Evolutionary conservation across 2,329 filamentous ascomycete genomes (phyloP).

Genomic region (Colletotrichum falcatum): DNA sequence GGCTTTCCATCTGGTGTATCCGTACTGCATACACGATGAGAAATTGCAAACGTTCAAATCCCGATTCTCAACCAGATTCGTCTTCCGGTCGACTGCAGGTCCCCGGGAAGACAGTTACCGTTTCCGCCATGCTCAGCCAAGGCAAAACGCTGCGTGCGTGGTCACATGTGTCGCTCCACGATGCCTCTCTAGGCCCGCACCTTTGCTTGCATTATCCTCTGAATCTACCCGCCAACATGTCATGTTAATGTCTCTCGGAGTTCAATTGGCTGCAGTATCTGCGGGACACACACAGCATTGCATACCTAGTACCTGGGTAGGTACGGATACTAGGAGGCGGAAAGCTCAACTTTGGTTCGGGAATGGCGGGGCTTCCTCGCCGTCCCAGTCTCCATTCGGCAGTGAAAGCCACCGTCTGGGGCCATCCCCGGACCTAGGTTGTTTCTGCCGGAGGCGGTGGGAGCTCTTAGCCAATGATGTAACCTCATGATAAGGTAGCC

Average conservation of each 20-base stretch:
- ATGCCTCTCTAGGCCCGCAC: not conserved
- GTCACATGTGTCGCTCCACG: not conserved
- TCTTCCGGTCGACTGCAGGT: not conserved
- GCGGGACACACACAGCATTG: not conserved
- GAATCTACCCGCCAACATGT: not conserved
- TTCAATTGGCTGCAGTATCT: not conserved
- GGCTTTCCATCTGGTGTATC: not conserved
- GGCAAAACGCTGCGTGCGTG: too few species aligned
- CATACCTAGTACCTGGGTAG: too few species aligned
- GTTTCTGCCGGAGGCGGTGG: conserved; percentile 33
- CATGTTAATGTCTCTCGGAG: not conserved
- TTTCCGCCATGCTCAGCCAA: too few species aligned
- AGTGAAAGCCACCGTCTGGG: conserved; percentile 16
- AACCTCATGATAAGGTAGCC: conserved; percentile 2
- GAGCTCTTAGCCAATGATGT: conserved; percentile 9
- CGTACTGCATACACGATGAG: not conserved
- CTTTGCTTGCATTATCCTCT: not conserved
- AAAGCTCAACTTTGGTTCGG: conserved; percentile 12
- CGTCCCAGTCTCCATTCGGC: not conserved
- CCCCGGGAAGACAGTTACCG: not conserved
- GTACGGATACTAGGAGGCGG: too few species aligned
- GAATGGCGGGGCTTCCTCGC: conserved; percentile 4
- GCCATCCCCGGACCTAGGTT: not conserved
- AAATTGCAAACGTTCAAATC: not conserved
- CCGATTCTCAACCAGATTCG: not conserved